Evolutionary conservation across 495 filamentous ascomycete genomes (phyloP).

Genomic region (Aspergillus bertholletiae): DNA sequence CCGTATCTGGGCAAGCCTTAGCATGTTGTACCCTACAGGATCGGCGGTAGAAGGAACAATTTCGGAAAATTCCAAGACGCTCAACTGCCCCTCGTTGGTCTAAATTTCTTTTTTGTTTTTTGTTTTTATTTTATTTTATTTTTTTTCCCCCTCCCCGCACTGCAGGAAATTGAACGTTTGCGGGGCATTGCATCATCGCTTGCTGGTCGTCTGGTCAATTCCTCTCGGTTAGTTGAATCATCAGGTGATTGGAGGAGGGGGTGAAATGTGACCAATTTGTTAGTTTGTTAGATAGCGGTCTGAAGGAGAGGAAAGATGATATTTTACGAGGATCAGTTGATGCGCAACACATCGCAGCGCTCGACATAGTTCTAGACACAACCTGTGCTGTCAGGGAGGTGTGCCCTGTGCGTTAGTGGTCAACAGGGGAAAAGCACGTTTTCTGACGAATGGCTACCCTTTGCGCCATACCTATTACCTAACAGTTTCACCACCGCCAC

Average conservation of each 20-base stretch:
- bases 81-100: not conserved
- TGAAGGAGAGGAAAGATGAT: not conserved
- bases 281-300: too few relatives aligned
- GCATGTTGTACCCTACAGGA: not conserved
- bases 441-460: slow-evolving; percentile 26
- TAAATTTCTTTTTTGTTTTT: not conserved
- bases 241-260: not conserved
- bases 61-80: not conserved
- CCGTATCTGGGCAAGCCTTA: not conserved
- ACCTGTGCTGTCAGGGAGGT: slow-evolving; percentile 26
- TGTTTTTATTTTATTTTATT: slow-evolving; percentile 4
- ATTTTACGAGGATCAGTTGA: slow-evolving; percentile 3
- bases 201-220: not conserved
- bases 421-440: not conserved
- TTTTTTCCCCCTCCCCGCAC: slow-evolving; percentile 13
- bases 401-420: slow-evolving; percentile 19
- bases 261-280: not conserved
- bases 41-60: not conserved
- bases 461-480: slow-evolving; percentile 34
- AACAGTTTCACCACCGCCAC: slow-evolving; percentile 20
- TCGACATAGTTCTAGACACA: slow-evolving; percentile 16
- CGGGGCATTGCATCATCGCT: slow-evolving; percentile 18
- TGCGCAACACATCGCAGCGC: not conserved
- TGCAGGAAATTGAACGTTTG: slow-evolving; percentile 19
- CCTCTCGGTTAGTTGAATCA: not conserved